Evolutionary conservation across 257 asterid species (phyloP).

Genomic region (Dorcoceras hygrometricum): DNA sequence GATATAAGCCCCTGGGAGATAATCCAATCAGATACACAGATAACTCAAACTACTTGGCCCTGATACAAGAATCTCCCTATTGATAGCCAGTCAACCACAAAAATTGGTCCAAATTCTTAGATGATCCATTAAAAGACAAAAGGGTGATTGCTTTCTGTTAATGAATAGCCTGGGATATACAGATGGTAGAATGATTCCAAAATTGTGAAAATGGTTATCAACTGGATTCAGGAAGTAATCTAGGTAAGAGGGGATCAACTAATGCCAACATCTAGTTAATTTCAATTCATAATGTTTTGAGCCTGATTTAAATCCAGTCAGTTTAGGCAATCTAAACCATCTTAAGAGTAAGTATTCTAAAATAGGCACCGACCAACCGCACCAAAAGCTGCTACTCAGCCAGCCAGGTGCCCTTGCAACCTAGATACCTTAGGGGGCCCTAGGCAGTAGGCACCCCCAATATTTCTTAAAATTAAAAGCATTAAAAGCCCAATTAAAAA

Average conservation of each 20-base stretch:
- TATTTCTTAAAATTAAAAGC: too few relatives aligned
- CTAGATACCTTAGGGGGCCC: too few relatives aligned
- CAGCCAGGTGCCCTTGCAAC: too few relatives aligned
- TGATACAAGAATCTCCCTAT: not conserved
- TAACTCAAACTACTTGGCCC: not conserved
- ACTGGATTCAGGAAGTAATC: not conserved
- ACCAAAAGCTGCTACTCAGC: too few relatives aligned
- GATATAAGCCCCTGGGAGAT: not conserved
- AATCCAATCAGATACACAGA: not conserved
- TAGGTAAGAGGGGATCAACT: not conserved
- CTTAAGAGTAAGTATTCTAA: too few relatives aligned
- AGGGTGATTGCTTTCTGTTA: not conserved
- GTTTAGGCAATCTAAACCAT: not conserved
- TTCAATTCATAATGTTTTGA: not conserved
- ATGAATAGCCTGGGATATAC: not conserved
- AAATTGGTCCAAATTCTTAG: too few relatives aligned
- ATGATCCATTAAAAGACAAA: too few relatives aligned
- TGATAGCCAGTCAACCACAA: too few relatives aligned
- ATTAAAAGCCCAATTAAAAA: too few relatives aligned
- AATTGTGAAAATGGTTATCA: not conserved
- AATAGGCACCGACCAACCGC: too few relatives aligned
- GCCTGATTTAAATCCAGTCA: conserved; percentile 10
- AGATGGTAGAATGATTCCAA: not conserved
- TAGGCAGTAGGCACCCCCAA: too few relatives aligned
- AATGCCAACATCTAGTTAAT: not conserved